Evolutionary conservation across 2,329 filamentous ascomycete species (phyloP), one percentile per base, ranked within the genome.

Genomic region (Fusarium sp.): DNA sequence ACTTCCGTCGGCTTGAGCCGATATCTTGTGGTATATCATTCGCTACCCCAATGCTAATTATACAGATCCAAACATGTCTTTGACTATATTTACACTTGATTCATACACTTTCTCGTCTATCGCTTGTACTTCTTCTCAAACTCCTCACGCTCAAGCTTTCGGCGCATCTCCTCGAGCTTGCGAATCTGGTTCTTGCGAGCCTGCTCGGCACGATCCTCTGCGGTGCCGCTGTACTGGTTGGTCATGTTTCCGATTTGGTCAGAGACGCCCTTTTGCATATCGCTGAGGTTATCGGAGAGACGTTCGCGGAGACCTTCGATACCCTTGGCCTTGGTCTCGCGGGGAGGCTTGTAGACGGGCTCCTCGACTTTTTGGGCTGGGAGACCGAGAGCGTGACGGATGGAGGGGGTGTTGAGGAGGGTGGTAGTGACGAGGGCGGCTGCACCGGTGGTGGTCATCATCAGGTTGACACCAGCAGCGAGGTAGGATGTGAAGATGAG

Each of bases 391-490:
- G 75, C 66, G 38, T 77, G 77, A 59, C 85, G 84, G 66, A 86
- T 68, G 15, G 73, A 30, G 59, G 75, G 58, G 44, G 80, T 80
- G 75, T 79, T 82, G 49, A 84, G 76, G 29, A 83, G 73, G 42
- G 79, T 58, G 40, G 77, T 70, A 40, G 81, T 80, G 73, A 83
- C 73, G 51, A 79, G 73, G 27, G 77, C 77, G 25, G 81, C 77
- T 30, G 81, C 73, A 66, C 79, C 73, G 64, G 85, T 74, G 70
- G 85, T 81, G 11, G 79, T 73, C 70, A 79, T 77, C 82, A 86
- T 86, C 77, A 83, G 82, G 68, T 87, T 85, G 53, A 87, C 77
- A 55, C 78, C 83, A 42, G 84, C 81, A 20, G 84, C 83, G 59
- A 87, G 77, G 79, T 83, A 86, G 46, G 79, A 79, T 9, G 84